These are phyloP conservation scores for Lyophyllum decastes DNA, from an alignment of 768 basidiomycete species.

Conservation along the genomic window DNA sequence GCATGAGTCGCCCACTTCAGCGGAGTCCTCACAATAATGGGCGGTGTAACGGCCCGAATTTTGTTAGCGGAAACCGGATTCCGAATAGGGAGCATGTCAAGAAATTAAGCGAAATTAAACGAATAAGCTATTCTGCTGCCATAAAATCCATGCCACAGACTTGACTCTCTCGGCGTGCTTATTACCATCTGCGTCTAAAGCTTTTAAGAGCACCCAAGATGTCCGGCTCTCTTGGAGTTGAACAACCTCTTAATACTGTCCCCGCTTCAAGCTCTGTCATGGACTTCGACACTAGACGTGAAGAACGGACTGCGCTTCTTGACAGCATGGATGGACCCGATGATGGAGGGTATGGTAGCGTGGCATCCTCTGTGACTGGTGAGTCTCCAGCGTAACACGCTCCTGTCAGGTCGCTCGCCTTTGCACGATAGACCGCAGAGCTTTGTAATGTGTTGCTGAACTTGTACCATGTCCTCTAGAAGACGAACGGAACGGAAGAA, in stretches of 20 bases:
- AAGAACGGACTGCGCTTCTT: constrained; percentile 35
- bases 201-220: not conserved
- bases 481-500: constrained; percentile 14
- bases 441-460: no score
- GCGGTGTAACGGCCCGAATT: no score
- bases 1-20: no score
- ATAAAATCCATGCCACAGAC: not conserved
- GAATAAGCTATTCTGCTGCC: not conserved
- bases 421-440: no score
- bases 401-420: not conserved
- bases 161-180: not conserved
- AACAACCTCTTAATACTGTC: not conserved
- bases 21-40: no score
- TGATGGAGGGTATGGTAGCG: constrained; percentile 27
- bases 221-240: constrained; percentile 1
- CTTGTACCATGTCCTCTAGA: not conserved
- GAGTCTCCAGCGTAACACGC: constrained; percentile 1
- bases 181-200: not conserved
- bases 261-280: constrained; percentile 20
- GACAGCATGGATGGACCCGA: constrained; percentile 25
- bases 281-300: constrained; percentile 20
- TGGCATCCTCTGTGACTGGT: constrained; percentile 24
- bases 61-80: no score
- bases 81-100: no score
- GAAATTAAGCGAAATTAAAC: not conserved